Evolutionary conservation across 202 grass and related monocot species (phyloP).

Genomic region (Setaria italica): DNA sequence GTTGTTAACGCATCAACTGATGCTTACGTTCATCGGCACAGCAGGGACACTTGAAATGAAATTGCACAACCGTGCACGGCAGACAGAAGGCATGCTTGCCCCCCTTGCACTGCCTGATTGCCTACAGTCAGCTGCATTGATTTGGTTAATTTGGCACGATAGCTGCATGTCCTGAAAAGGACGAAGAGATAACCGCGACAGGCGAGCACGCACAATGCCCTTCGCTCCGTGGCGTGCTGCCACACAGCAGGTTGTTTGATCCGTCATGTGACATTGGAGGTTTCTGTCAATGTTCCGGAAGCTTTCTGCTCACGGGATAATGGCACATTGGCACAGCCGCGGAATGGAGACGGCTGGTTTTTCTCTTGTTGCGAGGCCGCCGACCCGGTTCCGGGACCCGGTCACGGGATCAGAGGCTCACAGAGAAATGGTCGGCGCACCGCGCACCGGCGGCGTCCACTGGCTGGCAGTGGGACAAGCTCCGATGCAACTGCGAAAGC

Average conservation of each 20-base stretch:
- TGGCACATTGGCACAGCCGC: neutral
- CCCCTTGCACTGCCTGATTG: neutral
- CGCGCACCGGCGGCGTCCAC: neutral
- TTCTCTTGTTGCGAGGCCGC: neutral
- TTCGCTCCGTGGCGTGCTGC: neutral
- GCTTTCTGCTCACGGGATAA: constrained; percentile 27
- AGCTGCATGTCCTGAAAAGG: neutral
- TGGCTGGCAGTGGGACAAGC: neutral
- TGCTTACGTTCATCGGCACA: neutral
- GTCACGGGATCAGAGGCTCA: neutral
- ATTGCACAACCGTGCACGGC: constrained; percentile 34
- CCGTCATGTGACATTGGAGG: constrained; percentile 12
- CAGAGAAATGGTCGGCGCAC: constrained; percentile 6
- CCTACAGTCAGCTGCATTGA: neutral
- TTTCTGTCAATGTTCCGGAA: constrained; percentile 15
- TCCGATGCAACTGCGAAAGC: neutral
- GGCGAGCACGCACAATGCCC: neutral
- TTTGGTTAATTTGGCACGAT: constrained; percentile 5
- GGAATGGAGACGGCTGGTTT: neutral
- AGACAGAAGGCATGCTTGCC: neutral
- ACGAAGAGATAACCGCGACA: neutral
- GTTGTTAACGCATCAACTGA: neutral
- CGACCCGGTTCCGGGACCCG: neutral
- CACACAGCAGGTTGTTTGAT: neutral
- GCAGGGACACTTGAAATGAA: constrained; percentile 14